These are phyloP conservation scores for Malus hybrid DNA, from an alignment of 331 rosid species.

Conservation along the genomic window DNA sequence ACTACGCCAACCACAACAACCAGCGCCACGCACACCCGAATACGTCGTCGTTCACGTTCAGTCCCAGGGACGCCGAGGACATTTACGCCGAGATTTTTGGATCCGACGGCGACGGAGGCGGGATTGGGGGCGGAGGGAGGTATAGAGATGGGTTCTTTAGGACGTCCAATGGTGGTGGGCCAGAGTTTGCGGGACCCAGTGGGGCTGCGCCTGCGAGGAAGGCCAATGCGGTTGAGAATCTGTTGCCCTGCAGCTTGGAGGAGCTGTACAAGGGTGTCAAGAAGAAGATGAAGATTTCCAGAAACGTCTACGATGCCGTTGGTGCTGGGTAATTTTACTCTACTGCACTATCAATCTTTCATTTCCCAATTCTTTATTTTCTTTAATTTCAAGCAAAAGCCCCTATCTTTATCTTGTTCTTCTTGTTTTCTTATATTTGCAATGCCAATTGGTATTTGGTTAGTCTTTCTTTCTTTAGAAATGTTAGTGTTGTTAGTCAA, in stretches of 20 bases:
- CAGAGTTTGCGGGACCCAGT: constrained; percentile 7
- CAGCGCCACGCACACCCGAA: constrained; percentile 22
- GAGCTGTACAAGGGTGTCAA: constrained; percentile 61
- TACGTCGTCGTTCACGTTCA: constrained; percentile 44
- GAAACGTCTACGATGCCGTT: constrained; percentile 43
- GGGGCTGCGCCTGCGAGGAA: constrained; percentile 31
- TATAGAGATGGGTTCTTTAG: constrained; percentile 43
- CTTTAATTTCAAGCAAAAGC: background rate
- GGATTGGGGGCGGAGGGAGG: constrained; percentile 17
- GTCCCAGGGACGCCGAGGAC: constrained; percentile 63
- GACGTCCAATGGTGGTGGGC: constrained; percentile 27
- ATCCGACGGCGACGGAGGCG: constrained; percentile 19
- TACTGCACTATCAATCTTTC: background rate
- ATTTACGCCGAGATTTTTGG: constrained; percentile 79
- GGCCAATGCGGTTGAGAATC: constrained; percentile 54
- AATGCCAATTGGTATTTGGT: background rate
- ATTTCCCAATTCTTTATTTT: background rate
- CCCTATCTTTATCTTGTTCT: background rate
- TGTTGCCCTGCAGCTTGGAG: constrained; percentile 66
- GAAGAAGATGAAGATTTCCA: constrained; percentile 80
- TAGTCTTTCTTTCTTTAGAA: background rate
- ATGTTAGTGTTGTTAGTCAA: background rate
- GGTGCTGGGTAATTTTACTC: constrained; percentile 52
- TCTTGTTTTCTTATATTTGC: background rate
- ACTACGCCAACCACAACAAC: background rate